Evolutionary conservation across 2,329 filamentous ascomycete species (phyloP), one percentile per base, ranked within the genome.

Genomic region (Periglandula ipomoeae): DNA sequence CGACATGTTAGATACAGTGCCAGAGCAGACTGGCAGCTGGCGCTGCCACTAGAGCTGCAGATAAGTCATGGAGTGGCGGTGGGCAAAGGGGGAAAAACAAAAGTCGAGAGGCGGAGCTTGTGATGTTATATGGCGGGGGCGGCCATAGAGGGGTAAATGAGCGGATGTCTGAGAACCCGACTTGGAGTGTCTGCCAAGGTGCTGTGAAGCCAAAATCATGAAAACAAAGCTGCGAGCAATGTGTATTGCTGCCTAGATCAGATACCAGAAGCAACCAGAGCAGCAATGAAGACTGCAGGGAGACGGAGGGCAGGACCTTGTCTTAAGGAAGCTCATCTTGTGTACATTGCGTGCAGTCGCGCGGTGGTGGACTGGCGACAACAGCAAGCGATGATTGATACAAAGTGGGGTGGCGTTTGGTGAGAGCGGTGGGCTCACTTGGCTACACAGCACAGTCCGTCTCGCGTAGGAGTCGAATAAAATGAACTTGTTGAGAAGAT

Each of bases 321-420:
- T 64, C 60, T 70, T 70, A 58, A 70, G 65, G 56, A 70, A 70
- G 61, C 67, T 69, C 66, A 69, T 68, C 57, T 61, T 63, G 59
- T 59, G 61, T 60, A 63, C 66, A 68, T 68, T 61, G 60, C 65
- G 61, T 62, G 48, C 49, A 48, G 52, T 52, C 30, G 40, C 56
- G 56, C 61, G 56, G 51, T 53, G 55, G 53, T 56, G 27, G 42
- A 32, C 47, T 54, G 34, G 46, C 49, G 30, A 17, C 37, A 24
- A 39, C 37, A 19, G 22, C 37, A 44, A 19, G 26, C 5, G 30
- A 19, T 15, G 32, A 5, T 15, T 15, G 38, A n/a, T 4, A 15
- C 10, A 24, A n/a, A 20, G 11, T 19, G 41, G 40, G 38, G 41
- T 23, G n/a, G n/a, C n/a, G n/a, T n/a, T n/a, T n/a, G n/a, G n/a